Evolutionary conservation across 1,139 yeast species (phyloP).

Genomic region (Pichia sp.): DNA sequence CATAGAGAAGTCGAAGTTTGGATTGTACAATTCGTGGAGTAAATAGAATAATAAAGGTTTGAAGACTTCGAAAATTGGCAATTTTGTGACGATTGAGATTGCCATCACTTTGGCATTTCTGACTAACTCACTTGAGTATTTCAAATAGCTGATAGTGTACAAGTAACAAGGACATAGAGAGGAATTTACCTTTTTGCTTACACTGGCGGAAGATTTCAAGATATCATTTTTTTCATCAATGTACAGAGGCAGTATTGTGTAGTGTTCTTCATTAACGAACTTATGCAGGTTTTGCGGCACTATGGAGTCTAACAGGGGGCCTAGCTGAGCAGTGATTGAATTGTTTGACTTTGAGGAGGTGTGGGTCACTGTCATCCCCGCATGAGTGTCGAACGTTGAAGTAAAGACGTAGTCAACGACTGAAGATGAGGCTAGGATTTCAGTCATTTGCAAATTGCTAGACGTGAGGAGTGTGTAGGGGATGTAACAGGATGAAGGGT

Average conservation of each 20-base stretch:
- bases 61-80: slow-evolving; percentile 45
- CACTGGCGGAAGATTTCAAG: slow-evolving; percentile 41
- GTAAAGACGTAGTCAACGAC: slow-evolving; percentile 41
- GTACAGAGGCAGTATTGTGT: slow-evolving; percentile 44
- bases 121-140: slow-evolving; percentile 35
- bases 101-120: slow-evolving; percentile 50
- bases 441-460: not conserved
- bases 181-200: slow-evolving; percentile 19
- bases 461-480: not conserved
- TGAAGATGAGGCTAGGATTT: slow-evolving; percentile 4
- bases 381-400: slow-evolving; percentile 47
- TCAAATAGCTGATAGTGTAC: slow-evolving; percentile 47
- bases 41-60: slow-evolving; percentile 47
- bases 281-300: slow-evolving; percentile 35
- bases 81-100: slow-evolving; percentile 44
- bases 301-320: slow-evolving; percentile 29
- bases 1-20: slow-evolving; percentile 19
- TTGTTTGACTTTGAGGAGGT: not conserved
- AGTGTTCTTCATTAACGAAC: slow-evolving; percentile 41
- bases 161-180: slow-evolving; percentile 37
- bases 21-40: slow-evolving; percentile 41
- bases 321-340: slow-evolving; percentile 41
- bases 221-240: slow-evolving; percentile 38
- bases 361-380: slow-evolving; percentile 3
- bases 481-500: too few relatives aligned